Percentiles rank a stretch among this genome's conserved stretches.
Conservation (phyloP, 352 stramenopile genomes). For the Pseudoperonospora humuli region DNA sequence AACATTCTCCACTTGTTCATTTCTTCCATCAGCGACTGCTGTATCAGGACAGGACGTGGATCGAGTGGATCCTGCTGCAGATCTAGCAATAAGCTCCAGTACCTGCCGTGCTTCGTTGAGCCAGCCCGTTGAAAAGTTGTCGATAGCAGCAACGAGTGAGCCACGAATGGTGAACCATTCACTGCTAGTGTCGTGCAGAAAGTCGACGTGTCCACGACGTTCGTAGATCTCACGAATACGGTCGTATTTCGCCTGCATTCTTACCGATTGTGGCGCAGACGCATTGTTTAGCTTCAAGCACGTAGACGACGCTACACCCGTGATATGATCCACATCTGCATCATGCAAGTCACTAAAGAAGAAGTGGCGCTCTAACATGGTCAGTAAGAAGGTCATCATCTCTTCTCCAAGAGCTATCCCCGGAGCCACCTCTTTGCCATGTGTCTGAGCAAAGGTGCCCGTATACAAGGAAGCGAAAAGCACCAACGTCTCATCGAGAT, state of each 20-base stretch:
- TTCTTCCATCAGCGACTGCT: conserved; percentile 1
- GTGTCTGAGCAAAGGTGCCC: conserved; percentile 51
- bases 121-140: conserved; percentile 66
- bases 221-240: conserved; percentile 79
- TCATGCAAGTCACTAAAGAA: conserved; percentile 78
- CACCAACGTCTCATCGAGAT: conserved; percentile 77
- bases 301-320: conserved; percentile 12
- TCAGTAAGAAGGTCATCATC: conserved; percentile 82
- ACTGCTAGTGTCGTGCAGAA: conserved; percentile 50
- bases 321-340: conserved; percentile 60
- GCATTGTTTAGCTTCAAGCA: not conserved
- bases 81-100: conserved; percentile 37
- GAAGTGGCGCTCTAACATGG: conserved; percentile 77
- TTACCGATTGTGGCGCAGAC: conserved; percentile 1
- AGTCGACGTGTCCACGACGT: conserved; percentile 48
- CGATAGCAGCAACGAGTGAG: conserved; percentile 63
- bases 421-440: conserved; percentile 47
- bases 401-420: conserved; percentile 65
- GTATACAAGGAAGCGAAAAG: conserved; percentile 78
- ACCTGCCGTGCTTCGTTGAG: conserved; percentile 51
- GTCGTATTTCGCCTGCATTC: conserved; percentile 34
- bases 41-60: not conserved
- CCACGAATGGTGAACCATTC: conserved; percentile 63
- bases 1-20: conserved; percentile 38
- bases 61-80: not conserved